phyloP scores from a whole-genome alignment of 352 stramenopile species.

The Phytopythium mirpurense region DNA sequence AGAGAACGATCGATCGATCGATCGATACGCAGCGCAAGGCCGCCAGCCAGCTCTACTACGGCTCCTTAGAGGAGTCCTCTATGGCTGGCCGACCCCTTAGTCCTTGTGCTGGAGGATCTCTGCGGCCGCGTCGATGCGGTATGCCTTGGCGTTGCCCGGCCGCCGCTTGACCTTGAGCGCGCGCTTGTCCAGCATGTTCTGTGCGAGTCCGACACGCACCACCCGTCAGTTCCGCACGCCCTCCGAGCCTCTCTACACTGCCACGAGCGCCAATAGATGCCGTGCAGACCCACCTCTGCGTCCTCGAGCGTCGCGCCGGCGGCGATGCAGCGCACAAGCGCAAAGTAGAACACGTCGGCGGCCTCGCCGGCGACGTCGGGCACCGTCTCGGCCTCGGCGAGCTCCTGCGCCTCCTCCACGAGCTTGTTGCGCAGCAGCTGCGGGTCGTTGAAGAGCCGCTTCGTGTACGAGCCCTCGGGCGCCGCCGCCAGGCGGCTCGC shows the following conservation, averaged over 20 bases:
- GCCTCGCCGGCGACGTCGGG: conserved; percentile 92
- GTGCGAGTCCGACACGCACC: conserved; percentile 4
- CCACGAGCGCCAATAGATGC: too few relatives aligned
- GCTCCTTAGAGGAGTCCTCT: too few relatives aligned
- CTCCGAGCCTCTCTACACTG: too few relatives aligned
- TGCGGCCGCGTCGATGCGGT: conserved; percentile 78
- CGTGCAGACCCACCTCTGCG: conserved; percentile 50
- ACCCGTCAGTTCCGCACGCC: neutral
- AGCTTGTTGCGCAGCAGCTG: conserved; percentile 94
- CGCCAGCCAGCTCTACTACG: too few relatives aligned
- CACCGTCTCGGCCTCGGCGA: conserved; percentile 82
- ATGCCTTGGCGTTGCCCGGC: conserved; percentile 84
- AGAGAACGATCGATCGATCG: too few relatives aligned
- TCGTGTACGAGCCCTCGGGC: conserved; percentile 94
- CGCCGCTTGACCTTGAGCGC: conserved; percentile 90
- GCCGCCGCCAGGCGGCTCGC: conserved; percentile 81
- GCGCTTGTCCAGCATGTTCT: conserved; percentile 89
- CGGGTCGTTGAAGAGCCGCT: conserved; percentile 92
- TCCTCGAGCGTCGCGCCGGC: conserved; percentile 91
- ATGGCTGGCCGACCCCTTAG: too few relatives aligned
- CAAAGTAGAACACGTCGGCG: conserved; percentile 96
- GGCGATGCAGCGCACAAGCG: conserved; percentile 90
- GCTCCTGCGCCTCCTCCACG: conserved; percentile 95
- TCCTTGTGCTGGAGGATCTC: conserved; percentile 58
- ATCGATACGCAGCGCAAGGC: too few relatives aligned